Evolutionary conservation across 768 basidiomycete genomes (phyloP).

Genomic region (Lactarius akahatsu): DNA sequence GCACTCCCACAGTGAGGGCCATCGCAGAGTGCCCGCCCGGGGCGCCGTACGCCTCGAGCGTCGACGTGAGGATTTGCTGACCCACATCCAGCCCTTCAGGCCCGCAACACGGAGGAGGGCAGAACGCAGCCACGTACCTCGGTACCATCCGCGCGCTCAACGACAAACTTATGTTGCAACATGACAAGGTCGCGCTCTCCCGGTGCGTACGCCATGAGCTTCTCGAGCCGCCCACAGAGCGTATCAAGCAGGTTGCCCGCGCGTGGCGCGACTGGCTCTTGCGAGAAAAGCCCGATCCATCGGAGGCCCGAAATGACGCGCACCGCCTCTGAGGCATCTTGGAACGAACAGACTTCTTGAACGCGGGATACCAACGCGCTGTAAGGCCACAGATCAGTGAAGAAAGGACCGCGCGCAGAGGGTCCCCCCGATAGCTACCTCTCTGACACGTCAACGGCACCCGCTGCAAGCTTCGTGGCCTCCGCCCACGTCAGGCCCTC

Average conservation of each 20-base stretch:
- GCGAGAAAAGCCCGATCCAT: conserved; percentile 92
- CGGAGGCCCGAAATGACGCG: conserved; percentile 87
- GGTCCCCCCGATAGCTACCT: conserved; percentile 45
- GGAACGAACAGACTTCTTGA: conserved; percentile 70
- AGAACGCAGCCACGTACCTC: conserved; percentile 43
- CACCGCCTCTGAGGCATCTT: conserved; percentile 61
- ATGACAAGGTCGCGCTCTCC: conserved; percentile 96
- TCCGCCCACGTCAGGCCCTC: conserved; percentile 79
- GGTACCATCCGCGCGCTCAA: conserved; percentile 83
- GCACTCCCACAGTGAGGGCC: conserved; percentile 89
- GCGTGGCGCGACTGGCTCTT: conserved; percentile 57
- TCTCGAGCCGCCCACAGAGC: conserved; percentile 86
- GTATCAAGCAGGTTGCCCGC: conserved; percentile 86
- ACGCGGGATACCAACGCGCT: conserved; percentile 76
- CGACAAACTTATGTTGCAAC: conserved; percentile 97
- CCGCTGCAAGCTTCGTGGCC: conserved; percentile 72
- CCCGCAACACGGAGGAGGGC: not conserved
- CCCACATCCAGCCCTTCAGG: conserved; percentile 12
- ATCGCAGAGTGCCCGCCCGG: conserved; percentile 83
- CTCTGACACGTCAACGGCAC: conserved; percentile 66
- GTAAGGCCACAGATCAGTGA: conserved; percentile 12
- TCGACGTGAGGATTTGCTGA: conserved; percentile 85
- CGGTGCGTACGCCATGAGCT: conserved; percentile 84
- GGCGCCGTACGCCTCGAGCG: conserved; percentile 85
- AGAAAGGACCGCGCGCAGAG: not conserved